These are phyloP conservation scores for Gelatoporia subvermispora DNA, from an alignment of 768 basidiomycete genomes.

Conservation along the genomic window DNA sequence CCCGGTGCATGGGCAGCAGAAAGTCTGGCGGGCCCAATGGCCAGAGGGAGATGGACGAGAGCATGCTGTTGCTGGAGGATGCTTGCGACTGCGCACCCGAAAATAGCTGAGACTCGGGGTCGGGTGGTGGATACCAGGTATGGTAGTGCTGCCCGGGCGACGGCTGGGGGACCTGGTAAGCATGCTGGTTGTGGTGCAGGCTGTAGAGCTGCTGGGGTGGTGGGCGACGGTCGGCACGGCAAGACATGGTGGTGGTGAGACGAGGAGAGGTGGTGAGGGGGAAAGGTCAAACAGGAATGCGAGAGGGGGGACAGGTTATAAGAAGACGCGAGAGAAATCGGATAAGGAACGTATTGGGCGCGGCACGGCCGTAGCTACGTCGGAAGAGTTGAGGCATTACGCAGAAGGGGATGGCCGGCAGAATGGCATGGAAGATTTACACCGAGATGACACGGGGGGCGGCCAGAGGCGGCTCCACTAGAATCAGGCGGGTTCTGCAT, in stretches of 20 bases:
- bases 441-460: neutral
- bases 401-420: no score
- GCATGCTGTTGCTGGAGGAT: slow-evolving; percentile 7
- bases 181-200: neutral
- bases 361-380: no score
- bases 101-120: slow-evolving; percentile 8
- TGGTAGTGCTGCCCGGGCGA: slow-evolving; percentile 3
- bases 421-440: no score
- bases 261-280: neutral
- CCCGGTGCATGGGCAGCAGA: slow-evolving; percentile 14
- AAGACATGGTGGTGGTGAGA: slow-evolving; percentile 5
- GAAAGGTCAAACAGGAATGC: neutral
- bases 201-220: neutral
- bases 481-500: neutral
- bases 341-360: slow-evolving; percentile 10
- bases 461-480: neutral
- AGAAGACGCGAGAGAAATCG: slow-evolving; percentile 10
- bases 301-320: neutral
- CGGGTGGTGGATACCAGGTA: slow-evolving; percentile 5
- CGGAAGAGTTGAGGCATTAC: no score
- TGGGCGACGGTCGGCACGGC: neutral
- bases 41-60: slow-evolving; percentile 10
- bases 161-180: slow-evolving; percentile 4
- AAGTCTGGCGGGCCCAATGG: slow-evolving; percentile 11
- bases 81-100: slow-evolving; percentile 1